Evolutionary conservation across 768 basidiomycete genomes (phyloP).

Genomic region (Termitomyces sp.): DNA sequence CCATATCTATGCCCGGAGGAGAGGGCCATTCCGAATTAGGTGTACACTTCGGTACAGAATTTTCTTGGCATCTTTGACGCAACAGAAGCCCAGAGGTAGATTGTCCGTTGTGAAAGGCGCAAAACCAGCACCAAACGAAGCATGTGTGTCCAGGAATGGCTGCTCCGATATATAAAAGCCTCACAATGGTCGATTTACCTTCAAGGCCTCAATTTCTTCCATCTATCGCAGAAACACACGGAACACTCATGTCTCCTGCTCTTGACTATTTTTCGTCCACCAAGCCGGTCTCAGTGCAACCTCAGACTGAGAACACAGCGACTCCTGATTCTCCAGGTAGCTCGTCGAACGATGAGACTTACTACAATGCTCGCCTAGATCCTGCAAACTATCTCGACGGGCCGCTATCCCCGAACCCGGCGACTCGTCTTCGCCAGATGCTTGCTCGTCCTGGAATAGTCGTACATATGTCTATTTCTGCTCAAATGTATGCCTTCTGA

Average conservation of each 20-base stretch:
- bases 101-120: neutral
- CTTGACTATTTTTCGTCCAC: conserved; percentile 17
- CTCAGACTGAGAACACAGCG: neutral
- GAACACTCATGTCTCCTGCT: conserved; percentile 15
- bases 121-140: neutral
- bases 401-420: conserved; percentile 60
- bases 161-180: neutral
- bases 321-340: neutral
- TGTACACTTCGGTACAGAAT: neutral
- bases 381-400: conserved; percentile 65
- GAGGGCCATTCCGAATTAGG: neutral
- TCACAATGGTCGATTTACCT: neutral
- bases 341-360: conserved; percentile 20
- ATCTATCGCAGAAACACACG: neutral
- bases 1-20: neutral
- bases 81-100: neutral
- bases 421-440: conserved; percentile 68
- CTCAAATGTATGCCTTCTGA: neutral
- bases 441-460: conserved; percentile 70
- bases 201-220: neutral
- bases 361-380: conserved; percentile 66
- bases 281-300: conserved; percentile 2
- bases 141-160: neutral
- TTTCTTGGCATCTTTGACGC: neutral
- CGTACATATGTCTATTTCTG: conserved; percentile 25